phyloP scores from a whole-genome alignment of 2,329 filamentous ascomycete genomes.

The Colletotrichum aenigma region DNA sequence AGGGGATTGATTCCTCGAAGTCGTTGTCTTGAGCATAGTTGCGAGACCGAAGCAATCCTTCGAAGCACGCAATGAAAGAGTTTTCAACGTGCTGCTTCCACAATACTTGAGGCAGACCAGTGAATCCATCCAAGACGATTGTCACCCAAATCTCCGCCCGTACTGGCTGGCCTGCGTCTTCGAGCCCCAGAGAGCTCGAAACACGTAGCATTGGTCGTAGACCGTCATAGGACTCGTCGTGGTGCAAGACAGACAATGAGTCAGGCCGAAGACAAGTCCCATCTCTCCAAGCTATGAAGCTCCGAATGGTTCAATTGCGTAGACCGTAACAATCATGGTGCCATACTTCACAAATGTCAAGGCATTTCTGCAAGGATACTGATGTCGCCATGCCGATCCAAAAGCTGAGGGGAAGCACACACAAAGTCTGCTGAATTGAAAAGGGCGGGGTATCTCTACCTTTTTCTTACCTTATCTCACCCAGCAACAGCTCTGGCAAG shows the following conservation, averaged over 20 bases:
- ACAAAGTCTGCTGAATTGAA: background rate
- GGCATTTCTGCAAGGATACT: background rate
- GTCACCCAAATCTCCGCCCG: background rate
- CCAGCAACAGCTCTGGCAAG: background rate
- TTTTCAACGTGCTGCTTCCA: background rate
- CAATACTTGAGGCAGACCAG: background rate
- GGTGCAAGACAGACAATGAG: background rate
- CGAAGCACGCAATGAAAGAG: background rate
- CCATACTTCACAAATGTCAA: background rate
- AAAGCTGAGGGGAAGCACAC: background rate
- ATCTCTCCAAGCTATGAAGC: background rate
- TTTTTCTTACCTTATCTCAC: no score
- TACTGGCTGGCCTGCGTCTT: background rate
- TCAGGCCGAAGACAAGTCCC: background rate
- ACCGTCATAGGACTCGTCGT: background rate
- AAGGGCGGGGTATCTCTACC: background rate
- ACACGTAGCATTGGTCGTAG: background rate
- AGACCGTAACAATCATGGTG: background rate
- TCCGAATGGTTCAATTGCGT: background rate
- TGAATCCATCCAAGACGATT: background rate
- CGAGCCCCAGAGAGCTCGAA: background rate
- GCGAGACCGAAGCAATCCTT: background rate
- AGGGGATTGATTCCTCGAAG: background rate
- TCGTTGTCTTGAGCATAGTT: background rate
- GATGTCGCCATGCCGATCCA: background rate